Conservation (phyloP, 2,329 filamentous ascomycete species). For the Xylaria sp. region DNA sequence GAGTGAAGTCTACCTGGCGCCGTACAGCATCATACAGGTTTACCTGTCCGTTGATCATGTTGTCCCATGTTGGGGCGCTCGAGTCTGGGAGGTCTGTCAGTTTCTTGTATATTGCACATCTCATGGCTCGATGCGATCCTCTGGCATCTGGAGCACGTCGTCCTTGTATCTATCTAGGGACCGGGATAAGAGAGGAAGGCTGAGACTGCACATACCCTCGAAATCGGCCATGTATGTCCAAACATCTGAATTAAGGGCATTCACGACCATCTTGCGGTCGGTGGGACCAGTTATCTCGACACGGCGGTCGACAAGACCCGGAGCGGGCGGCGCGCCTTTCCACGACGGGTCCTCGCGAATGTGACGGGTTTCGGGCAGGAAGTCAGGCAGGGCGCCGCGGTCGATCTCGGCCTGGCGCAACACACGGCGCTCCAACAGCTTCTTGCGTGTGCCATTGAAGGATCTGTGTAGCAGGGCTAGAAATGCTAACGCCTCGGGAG, state of each 20-base stretch:
- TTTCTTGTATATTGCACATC: background rate
- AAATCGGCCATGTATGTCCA: constrained; percentile 99
- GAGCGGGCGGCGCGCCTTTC: constrained; percentile 90
- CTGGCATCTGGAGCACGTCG: background rate
- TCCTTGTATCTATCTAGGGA: background rate
- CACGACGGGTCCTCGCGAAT: constrained; percentile 93
- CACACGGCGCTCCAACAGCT: constrained; percentile 83
- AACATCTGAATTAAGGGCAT: constrained; percentile 92
- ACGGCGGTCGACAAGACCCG: constrained; percentile 88
- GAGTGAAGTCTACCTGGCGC: constrained; percentile 93
- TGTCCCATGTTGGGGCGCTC: constrained; percentile 95
- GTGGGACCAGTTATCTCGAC: constrained; percentile 98
- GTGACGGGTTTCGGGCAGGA: constrained; percentile 93
- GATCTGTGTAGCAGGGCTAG: constrained; percentile 92
- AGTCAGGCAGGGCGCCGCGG: constrained; percentile 86
- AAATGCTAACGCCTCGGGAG: constrained; percentile 87
- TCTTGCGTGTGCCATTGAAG: constrained; percentile 89
- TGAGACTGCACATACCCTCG: constrained; percentile 69
- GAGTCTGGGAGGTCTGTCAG: constrained; percentile 67
- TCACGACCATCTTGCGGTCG: constrained; percentile 98
- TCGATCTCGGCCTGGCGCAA: constrained; percentile 92
- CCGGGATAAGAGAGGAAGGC: constrained; percentile 19
- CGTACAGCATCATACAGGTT: constrained; percentile 97
- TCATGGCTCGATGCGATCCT: background rate
- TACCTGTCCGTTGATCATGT: constrained; percentile 98